These are phyloP conservation scores for Ulota crispa DNA, from an alignment of 225 moss, liverwort and hornwort genomes.

Conservation along the genomic window DNA sequence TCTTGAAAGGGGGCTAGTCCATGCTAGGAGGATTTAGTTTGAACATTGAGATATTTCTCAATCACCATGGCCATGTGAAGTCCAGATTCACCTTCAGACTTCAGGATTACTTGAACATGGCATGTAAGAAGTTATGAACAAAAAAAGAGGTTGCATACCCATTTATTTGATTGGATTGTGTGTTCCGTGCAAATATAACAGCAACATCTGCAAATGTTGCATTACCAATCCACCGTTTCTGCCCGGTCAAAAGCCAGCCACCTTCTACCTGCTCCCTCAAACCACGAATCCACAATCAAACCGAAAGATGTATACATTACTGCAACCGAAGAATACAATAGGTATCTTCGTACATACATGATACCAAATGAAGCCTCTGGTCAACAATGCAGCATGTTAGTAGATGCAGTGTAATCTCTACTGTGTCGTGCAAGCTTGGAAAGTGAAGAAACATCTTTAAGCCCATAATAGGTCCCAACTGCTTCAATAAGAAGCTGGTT, in stretches of 20 bases:
- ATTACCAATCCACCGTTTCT: constrained; percentile 97
- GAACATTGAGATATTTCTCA: too few species aligned
- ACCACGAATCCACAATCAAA: constrained; percentile 21
- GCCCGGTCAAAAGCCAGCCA: constrained; percentile 88
- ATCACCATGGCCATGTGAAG: too few species aligned
- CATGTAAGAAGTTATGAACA: neutral
- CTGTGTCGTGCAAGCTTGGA: neutral
- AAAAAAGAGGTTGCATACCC: constrained; percentile 51
- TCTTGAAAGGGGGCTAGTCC: too few species aligned
- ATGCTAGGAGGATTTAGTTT: too few species aligned
- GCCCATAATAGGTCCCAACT: too few species aligned
- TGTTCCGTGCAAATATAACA: constrained; percentile 82
- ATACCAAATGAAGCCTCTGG: neutral
- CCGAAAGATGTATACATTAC: neutral
- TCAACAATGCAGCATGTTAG: neutral
- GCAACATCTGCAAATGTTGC: constrained; percentile 91
- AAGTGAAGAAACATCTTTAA: too few species aligned
- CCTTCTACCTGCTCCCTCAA: constrained; percentile 71
- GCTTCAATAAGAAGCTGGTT: too few species aligned
- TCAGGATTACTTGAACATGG: too few species aligned
- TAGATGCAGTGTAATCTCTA: neutral
- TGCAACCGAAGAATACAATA: neutral
- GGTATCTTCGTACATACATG: neutral
- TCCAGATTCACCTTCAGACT: too few species aligned
- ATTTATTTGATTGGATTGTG: constrained; percentile 83